phyloP scores from a whole-genome alignment of 768 basidiomycete genomes.

The Lanmaoa rubissima region DNA sequence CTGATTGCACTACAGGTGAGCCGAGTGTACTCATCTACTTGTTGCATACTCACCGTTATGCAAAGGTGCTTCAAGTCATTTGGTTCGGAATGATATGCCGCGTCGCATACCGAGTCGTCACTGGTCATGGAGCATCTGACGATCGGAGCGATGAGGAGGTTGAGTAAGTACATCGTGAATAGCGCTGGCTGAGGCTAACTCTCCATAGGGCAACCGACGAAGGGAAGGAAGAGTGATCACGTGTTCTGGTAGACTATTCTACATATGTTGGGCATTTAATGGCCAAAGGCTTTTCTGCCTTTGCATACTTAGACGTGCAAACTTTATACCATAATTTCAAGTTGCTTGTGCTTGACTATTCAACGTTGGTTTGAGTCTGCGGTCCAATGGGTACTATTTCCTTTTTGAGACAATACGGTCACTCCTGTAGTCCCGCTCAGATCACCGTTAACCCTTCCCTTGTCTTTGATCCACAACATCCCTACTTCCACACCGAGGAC shows the following conservation, averaged over 20 bases:
- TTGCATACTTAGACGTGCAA: slow-evolving; percentile 28
- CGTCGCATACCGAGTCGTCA: slow-evolving; percentile 78
- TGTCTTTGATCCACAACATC: background rate
- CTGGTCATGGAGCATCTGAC: slow-evolving; percentile 77
- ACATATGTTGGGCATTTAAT: slow-evolving; percentile 26
- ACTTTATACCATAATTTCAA: slow-evolving; percentile 30
- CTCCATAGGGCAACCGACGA: slow-evolving; percentile 14
- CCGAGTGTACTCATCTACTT: background rate
- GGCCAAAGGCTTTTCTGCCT: slow-evolving; percentile 9
- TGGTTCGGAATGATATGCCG: slow-evolving; percentile 89
- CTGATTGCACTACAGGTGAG: slow-evolving; percentile 63
- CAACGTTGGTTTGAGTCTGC: background rate
- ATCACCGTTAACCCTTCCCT: slow-evolving; percentile 1
- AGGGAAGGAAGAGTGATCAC: slow-evolving; percentile 27
- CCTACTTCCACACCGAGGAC: background rate
- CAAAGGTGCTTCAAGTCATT: slow-evolving; percentile 65
- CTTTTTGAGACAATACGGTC: slow-evolving; percentile 25
- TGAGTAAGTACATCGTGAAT: slow-evolving; percentile 38
- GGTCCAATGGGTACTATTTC: slow-evolving; percentile 20
- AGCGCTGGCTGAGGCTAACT: slow-evolving; percentile 9
- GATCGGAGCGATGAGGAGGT: slow-evolving; percentile 80
- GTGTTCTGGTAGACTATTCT: slow-evolving; percentile 25
- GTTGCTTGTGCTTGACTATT: background rate
- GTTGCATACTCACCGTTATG: slow-evolving; percentile 4
- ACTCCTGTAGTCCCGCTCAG: slow-evolving; percentile 10